Base-by-base conservation (phyloP, 495 filamentous ascomycete species). In the Penicillium coprophilum region DNA sequence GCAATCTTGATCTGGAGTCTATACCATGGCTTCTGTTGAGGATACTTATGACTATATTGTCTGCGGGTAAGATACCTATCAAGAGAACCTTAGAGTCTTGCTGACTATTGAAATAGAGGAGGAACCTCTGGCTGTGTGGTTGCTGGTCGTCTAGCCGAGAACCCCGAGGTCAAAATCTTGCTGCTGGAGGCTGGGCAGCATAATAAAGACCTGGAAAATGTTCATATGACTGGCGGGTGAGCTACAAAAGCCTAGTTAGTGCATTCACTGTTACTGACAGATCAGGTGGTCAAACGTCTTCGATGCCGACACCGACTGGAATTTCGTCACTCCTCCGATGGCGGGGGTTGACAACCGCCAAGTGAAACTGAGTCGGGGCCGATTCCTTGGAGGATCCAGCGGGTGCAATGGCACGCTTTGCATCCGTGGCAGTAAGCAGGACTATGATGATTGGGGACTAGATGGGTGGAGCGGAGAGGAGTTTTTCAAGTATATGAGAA, bases 371-470 rank as follows among this genome's bases (percentile, higher is more conserved):
- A 85, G 80, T 43, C 77, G 83, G 46, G 85, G 84, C 31, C 80
- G 77, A 52, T 79, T 81, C 53, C 75, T 88, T 15, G 82, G 85
- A 23, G 84, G 84, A 5, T 80, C 73, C 45, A 82, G 76, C 56
- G 82, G 79, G 15, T 78, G 80, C 55, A 88, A 87, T 69, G 83
- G 82, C 50, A 86, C 80, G 34, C 75, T 83, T n/a, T 85, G 81
- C 64, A 76, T 86, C 36, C 82, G 82, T 10, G 85, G 84, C 20
- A 72, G 68, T 51, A 79, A 80, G 43, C 80, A 80, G 41, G 84
- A 84, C 55, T 88, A 81, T 51, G 81, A 86, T 69, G 82, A 85
- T 58, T 87, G 83, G 83, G 71, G 59, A 1, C 43, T 82, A 45
- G 73, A 77, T 0, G 81, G 77, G 12, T 83, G 80, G 81, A 75